These are phyloP conservation scores for Boletus rubroflammeus DNA, from an alignment of 768 basidiomycete species.

Conservation along the genomic window DNA sequence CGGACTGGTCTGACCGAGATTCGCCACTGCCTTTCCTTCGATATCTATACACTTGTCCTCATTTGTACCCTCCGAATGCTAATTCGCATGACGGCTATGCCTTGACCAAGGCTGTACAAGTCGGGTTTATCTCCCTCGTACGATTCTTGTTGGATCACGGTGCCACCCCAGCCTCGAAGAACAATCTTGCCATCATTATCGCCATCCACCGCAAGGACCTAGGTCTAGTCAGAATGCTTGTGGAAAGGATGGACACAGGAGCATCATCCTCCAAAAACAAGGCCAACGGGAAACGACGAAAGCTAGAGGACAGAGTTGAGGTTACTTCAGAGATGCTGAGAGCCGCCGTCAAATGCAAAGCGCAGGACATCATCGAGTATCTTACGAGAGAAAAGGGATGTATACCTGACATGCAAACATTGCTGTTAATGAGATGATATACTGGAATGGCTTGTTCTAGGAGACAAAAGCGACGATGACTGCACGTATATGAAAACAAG, in stretches of 20 bases:
- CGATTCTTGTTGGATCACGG: conserved; percentile 66
- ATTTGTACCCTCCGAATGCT: conserved; percentile 41
- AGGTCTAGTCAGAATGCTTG: conserved; percentile 65
- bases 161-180: conserved; percentile 64
- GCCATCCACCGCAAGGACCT: conserved; percentile 74
- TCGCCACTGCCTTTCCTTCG: conserved; percentile 63
- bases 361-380: conserved; percentile 69
- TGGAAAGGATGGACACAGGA: conserved; percentile 48
- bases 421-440: conserved; percentile 38
- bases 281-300: conserved; percentile 43
- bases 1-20: conserved; percentile 46
- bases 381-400: conserved; percentile 67
- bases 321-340: conserved; percentile 59
- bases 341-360: conserved; percentile 59
- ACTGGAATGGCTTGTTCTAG: background rate
- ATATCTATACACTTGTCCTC: conserved; percentile 46
- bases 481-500: conserved; percentile 2
- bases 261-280: conserved; percentile 22
- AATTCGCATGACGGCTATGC: conserved; percentile 81
- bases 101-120: conserved; percentile 73
- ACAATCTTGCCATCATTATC: conserved; percentile 63
- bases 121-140: conserved; percentile 59
- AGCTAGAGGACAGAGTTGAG: conserved; percentile 55
- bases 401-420: conserved; percentile 68
- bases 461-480: background rate